phyloP scores from a whole-genome alignment of 2,329 filamentous ascomycete genomes.

The Pseudogymnoascus sp. region DNA sequence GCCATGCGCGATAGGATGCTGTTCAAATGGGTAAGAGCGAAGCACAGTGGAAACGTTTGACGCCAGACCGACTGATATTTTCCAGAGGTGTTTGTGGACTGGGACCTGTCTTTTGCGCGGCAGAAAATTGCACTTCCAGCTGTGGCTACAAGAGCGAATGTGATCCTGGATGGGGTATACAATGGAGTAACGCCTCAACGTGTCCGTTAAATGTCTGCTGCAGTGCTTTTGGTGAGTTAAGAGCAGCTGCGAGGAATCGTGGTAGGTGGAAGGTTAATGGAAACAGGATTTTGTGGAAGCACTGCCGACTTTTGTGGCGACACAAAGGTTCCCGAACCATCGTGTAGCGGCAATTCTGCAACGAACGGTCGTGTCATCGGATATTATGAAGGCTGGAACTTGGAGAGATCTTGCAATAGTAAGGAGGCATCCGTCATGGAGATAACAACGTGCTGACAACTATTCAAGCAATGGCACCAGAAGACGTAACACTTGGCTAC shows the following conservation, averaged over 20 bases:
- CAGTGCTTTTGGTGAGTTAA: conserved; percentile 27
- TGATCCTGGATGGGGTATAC: conserved; percentile 25
- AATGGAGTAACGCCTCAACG: conserved; percentile 19
- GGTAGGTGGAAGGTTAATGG: conserved; percentile 15
- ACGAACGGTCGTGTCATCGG: conserved; percentile 21
- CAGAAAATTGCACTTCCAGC: conserved; percentile 19
- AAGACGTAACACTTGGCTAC: conserved; percentile 21
- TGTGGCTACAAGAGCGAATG: conserved; percentile 26
- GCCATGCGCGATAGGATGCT: neutral
- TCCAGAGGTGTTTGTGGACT: conserved; percentile 21
- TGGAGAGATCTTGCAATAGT: conserved; percentile 19
- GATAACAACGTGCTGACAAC: neutral
- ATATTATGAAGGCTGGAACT: conserved; percentile 30
- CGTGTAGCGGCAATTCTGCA: conserved; percentile 8
- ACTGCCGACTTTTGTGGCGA: conserved; percentile 25
- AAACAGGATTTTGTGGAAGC: conserved; percentile 10
- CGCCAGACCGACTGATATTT: neutral
- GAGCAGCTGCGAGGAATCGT: conserved; percentile 9
- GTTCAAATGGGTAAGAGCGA: neutral
- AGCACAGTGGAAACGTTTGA: neutral
- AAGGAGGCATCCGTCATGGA: neutral
- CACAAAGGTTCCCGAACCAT: conserved; percentile 12
- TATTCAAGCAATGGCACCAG: conserved; percentile 11
- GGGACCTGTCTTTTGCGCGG: conserved; percentile 21
- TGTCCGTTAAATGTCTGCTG: conserved; percentile 35